These are phyloP conservation scores for Gynochthodes officinalis DNA, from an alignment of 257 asterid species.

Conservation along the genomic window DNA sequence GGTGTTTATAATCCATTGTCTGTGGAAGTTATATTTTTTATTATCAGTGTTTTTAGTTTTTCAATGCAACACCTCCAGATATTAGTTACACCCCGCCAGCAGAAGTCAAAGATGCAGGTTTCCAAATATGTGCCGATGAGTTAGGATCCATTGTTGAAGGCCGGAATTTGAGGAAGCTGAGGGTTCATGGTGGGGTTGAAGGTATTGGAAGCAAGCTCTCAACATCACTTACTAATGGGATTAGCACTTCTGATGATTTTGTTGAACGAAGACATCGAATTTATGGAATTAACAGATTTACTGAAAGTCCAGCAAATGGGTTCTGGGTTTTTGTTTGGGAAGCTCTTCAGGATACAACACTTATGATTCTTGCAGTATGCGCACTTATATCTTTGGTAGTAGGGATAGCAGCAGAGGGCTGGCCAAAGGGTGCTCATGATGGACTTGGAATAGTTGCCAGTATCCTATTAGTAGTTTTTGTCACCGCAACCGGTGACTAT, in stretches of 20 bases:
- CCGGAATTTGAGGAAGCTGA: constrained; percentile 60
- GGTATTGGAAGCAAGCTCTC: constrained; percentile 64
- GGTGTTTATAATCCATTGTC: constrained; percentile 14
- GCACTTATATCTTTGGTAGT: constrained; percentile 71
- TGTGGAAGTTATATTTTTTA: neutral
- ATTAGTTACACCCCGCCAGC: constrained; percentile 66
- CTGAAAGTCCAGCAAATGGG: constrained; percentile 77
- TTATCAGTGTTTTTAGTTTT: constrained; percentile 15
- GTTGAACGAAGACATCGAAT: constrained; percentile 48
- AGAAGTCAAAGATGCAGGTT: constrained; percentile 67
- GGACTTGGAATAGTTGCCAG: constrained; percentile 92
- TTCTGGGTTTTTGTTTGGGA: constrained; percentile 89
- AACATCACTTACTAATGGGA: constrained; percentile 52
- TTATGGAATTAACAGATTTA: constrained; percentile 70
- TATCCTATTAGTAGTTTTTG: constrained; percentile 81
- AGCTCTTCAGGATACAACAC: constrained; percentile 94
- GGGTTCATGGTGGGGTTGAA: constrained; percentile 67
- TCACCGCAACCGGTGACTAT: constrained; percentile 83
- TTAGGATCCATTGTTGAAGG: constrained; percentile 75
- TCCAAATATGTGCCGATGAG: constrained; percentile 67
- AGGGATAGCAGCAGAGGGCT: constrained; percentile 87
- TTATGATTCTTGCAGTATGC: constrained; percentile 85
- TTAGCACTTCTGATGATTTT: constrained; percentile 47
- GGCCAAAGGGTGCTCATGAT: constrained; percentile 93
- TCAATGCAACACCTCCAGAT: constrained; percentile 40